Evolutionary conservation across 345 rosid genomes (phyloP).

Genomic region (Combretum micranthum): DNA sequence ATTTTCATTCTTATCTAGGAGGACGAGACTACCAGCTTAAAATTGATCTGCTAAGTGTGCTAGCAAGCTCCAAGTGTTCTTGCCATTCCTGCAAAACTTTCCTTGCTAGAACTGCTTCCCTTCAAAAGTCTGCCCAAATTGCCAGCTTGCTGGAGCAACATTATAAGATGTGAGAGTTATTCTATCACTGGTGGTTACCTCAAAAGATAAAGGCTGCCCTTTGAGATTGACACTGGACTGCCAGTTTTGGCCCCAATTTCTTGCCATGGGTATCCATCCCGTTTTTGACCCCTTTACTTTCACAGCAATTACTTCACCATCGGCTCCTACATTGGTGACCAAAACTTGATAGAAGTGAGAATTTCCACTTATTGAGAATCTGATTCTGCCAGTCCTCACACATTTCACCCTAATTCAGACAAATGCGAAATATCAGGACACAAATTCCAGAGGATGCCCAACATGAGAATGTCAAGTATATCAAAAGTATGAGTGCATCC

Average conservation of each 20-base stretch:
- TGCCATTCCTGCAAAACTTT: neutral
- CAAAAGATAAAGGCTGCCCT: conserved; percentile 85
- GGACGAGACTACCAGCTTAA: too few relatives aligned
- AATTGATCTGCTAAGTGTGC: too few relatives aligned
- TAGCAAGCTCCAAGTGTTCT: too few relatives aligned
- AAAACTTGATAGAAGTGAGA: conserved; percentile 63
- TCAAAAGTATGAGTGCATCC: too few relatives aligned
- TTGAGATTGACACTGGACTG: conserved; percentile 57
- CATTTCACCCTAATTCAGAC: conserved; percentile 51
- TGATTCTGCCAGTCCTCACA: conserved; percentile 58
- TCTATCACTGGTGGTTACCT: conserved; percentile 59
- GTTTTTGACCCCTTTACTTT: conserved; percentile 89
- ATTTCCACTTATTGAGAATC: conserved; percentile 71
- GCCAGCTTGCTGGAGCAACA: conserved; percentile 82
- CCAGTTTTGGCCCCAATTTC: conserved; percentile 96
- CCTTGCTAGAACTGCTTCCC: conserved; percentile 62
- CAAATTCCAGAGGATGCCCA: neutral
- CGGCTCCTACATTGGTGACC: conserved; percentile 70
- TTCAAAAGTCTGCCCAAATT: conserved; percentile 70
- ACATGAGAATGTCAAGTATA: neutral
- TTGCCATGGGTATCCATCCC: conserved; percentile 92
- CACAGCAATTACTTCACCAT: conserved; percentile 73
- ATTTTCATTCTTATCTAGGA: too few relatives aligned
- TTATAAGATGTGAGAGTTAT: conserved; percentile 65
- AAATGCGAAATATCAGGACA: neutral